phyloP scores from a whole-genome alignment of 1,139 yeast genomes.

The Zygoascus hellenicus region DNA sequence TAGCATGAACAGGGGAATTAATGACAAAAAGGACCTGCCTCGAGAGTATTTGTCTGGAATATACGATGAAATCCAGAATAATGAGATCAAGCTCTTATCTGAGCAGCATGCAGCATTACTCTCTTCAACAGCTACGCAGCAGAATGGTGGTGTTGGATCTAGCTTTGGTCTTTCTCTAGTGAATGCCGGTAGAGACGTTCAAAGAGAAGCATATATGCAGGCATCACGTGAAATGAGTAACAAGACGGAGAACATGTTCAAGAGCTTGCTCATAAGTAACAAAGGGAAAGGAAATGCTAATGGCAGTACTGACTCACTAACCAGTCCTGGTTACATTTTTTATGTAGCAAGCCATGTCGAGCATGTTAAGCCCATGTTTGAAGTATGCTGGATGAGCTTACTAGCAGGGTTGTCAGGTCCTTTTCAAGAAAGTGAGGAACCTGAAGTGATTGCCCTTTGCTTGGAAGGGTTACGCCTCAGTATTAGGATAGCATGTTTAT shows the following conservation, averaged over 20 bases:
- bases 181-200: slow-evolving; percentile 61
- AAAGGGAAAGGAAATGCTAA: slow-evolving; percentile 25
- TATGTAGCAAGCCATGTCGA: slow-evolving; percentile 73
- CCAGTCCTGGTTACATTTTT: slow-evolving; percentile 29
- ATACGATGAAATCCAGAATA: slow-evolving; percentile 66
- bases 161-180: slow-evolving; percentile 54
- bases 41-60: slow-evolving; percentile 61
- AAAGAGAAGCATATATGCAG: slow-evolving; percentile 81
- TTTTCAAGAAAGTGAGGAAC: slow-evolving; percentile 81
- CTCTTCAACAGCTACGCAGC: slow-evolving; percentile 50
- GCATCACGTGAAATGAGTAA: slow-evolving; percentile 89
- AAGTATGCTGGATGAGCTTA: slow-evolving; percentile 94
- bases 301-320: slow-evolving; percentile 19
- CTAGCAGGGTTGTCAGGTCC: slow-evolving; percentile 93
- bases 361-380: slow-evolving; percentile 90
- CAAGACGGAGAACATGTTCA: slow-evolving; percentile 82
- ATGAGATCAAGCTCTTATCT: slow-evolving; percentile 86
- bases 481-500: slow-evolving; percentile 76
- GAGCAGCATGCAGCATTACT: slow-evolving; percentile 92
- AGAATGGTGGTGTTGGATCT: slow-evolving; percentile 37
- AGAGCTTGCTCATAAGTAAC: slow-evolving; percentile 52
- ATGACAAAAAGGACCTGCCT: slow-evolving; percentile 83
- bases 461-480: slow-evolving; percentile 83
- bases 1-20: slow-evolving; percentile 85
- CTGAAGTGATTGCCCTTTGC: slow-evolving; percentile 62